Base-by-base conservation (phyloP, 2,329 filamentous ascomycete species). In the Stachybotrys chlorohalonatus region DNA sequence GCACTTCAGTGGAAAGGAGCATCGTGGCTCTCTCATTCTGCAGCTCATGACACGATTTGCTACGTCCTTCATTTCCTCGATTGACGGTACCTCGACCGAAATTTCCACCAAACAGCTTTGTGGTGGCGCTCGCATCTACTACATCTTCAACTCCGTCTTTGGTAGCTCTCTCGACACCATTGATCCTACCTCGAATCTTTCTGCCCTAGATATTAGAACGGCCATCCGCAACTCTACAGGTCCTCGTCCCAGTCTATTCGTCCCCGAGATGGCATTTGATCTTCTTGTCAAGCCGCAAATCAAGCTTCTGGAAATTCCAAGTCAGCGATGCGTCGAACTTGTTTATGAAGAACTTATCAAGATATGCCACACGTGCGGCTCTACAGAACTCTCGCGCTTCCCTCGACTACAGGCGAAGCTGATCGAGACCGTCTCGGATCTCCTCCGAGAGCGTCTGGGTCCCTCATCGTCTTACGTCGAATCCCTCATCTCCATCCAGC, bases 271-370 rank as follows among this genome's bases (percentile, higher is more conserved):
- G 74, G 94, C 94, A 1, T 99, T 99, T 70, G 94, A 99, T 69
- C 82, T 99, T 24, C 82, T 99, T 49, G 94, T 99, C 49, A 99
- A 99, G 73, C 94, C 94, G 31, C 94, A 99, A 71, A 99, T 99
- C 72, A 97, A 97, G 75, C 81, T 99, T 53, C 78, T 99, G 31
- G 94, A 99, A 69, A 85, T 94, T 31, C 94, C 94, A 9, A 95
- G 90, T 68, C 94, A 99, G 68, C 86, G 94, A 63, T 99, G 94
- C 66, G 94, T 99, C 52, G 94, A 99, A 73, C 82, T 99, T 53
- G 94, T 99, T 3, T 99, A 99, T 70, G 94, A 99, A 70, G 94
- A 99, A 71, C 80, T 99, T 49, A 99, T 99, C 76, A 99, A 99
- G 75, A 97, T 99, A 62, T 96, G 94, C 74, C 94, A 99, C 70